A percentile compares a stretch with the other conserved stretches of the same genome.
These are phyloP conservation scores for Fusarium palustre DNA, from an alignment of 2,329 filamentous ascomycete species.

Conservation along the genomic window DNA sequence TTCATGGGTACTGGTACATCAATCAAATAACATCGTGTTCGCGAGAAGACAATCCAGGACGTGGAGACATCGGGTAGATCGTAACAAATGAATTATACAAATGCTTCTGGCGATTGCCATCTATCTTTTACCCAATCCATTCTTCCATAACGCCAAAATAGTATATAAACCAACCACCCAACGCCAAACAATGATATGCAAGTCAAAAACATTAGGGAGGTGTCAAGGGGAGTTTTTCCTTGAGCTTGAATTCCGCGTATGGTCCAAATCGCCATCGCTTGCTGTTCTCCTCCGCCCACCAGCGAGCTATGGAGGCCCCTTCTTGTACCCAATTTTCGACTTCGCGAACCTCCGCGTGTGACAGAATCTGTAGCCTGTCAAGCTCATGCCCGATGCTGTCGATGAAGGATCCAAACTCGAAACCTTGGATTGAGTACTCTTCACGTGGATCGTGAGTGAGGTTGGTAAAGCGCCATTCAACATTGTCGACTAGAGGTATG, in stretches of 20 bases:
- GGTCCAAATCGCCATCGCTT: slow-evolving; percentile 50
- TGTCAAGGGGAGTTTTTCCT: background rate
- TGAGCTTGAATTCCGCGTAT: slow-evolving; percentile 9
- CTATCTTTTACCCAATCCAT: background rate
- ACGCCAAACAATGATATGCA: slow-evolving; percentile 2
- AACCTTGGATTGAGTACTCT: slow-evolving; percentile 42
- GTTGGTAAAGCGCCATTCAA: slow-evolving; percentile 51
- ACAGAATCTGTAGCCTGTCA: slow-evolving; percentile 21
- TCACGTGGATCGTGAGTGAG: slow-evolving; percentile 46
- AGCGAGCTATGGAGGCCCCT: slow-evolving; percentile 49
- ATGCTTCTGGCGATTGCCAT: background rate
- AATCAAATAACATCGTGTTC: background rate
- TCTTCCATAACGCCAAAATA: background rate
- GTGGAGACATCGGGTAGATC: background rate
- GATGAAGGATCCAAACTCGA: slow-evolving; percentile 45
- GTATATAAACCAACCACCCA: background rate
- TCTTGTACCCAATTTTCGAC: slow-evolving; percentile 49
- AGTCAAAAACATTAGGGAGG: background rate
- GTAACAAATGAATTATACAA: background rate
- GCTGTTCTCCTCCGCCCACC: slow-evolving; percentile 52
- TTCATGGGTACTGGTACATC: background rate
- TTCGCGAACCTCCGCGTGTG: slow-evolving; percentile 11
- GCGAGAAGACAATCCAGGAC: too few relatives aligned
- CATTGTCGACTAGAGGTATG: slow-evolving; percentile 48
- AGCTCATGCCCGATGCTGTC: slow-evolving; percentile 35